Evolutionary conservation across 495 filamentous ascomycete genomes (phyloP).

Genomic region (Trichoderma erinaceum): DNA sequence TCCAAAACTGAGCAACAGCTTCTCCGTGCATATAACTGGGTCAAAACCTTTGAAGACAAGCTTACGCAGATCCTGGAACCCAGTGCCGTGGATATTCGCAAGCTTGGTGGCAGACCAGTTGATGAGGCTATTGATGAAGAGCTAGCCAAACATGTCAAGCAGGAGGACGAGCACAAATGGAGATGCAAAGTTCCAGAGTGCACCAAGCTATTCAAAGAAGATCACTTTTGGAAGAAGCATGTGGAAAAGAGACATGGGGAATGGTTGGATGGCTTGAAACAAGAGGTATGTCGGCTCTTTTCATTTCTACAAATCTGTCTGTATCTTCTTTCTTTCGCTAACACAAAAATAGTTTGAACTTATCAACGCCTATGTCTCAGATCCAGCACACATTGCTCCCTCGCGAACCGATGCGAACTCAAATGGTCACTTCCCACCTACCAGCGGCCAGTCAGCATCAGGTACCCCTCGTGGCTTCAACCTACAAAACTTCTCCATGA

Average conservation of each 20-base stretch:
- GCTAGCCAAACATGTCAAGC: conserved; percentile 79
- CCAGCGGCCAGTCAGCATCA: conserved; percentile 62
- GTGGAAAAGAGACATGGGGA: conserved; percentile 92
- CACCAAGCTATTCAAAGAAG: conserved; percentile 94
- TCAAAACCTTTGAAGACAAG: conserved; percentile 98
- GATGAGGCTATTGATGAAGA: conserved; percentile 86
- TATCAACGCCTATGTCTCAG: conserved; percentile 88
- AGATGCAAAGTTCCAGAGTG: conserved; percentile 95
- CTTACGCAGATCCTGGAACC: conserved; percentile 86
- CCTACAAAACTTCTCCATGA: conserved; percentile 56
- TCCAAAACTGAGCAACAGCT: conserved; percentile 85
- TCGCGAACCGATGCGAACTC: conserved; percentile 93
- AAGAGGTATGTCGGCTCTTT: conserved; percentile 59
- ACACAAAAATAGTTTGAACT: conserved; percentile 58
- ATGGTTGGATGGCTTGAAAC: conserved; percentile 73
- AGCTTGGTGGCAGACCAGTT: conserved; percentile 81
- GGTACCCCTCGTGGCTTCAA: conserved; percentile 92
- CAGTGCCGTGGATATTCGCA: conserved; percentile 73
- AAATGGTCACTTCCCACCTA: conserved; percentile 87
- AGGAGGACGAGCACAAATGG: conserved; percentile 94
- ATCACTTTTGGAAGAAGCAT: conserved; percentile 95
- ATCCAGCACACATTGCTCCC: conserved; percentile 87
- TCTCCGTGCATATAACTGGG: conserved; percentile 95
- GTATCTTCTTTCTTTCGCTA: background rate
- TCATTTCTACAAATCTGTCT: background rate